Percentiles rank a stretch among this genome's conserved stretches.
phyloP scores from a whole-genome alignment of 208 protist species.

The Wallacemonas collosoma region DNA sequence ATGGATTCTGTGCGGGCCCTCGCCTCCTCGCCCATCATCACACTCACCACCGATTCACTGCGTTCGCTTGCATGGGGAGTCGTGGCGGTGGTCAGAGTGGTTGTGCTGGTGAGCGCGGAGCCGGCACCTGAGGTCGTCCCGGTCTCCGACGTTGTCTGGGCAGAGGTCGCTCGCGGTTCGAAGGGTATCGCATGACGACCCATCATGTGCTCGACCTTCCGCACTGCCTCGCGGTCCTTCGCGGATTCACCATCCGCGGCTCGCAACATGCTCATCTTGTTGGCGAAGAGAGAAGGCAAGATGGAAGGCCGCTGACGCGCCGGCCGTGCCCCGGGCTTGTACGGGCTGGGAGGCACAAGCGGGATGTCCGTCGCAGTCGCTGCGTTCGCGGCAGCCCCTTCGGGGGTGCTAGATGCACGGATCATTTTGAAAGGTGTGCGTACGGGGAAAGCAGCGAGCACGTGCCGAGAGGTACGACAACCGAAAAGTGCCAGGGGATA shows the following conservation, averaged over 20 bases:
- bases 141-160: neutral
- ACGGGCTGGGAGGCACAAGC: slow-evolving; percentile 66
- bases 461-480: no score
- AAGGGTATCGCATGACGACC: neutral
- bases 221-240: slow-evolving; percentile 12
- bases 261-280: slow-evolving; percentile 7
- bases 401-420: no score
- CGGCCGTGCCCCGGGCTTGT: slow-evolving; percentile 26
- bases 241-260: neutral
- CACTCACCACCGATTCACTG: neutral
- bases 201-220: slow-evolving; percentile 8
- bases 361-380: slow-evolving; percentile 18
- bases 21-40: neutral
- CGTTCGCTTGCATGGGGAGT: neutral
- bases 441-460: no score
- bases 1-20: slow-evolving; percentile 20
- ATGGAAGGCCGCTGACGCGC: slow-evolving; percentile 1
- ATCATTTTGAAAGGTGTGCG: no score
- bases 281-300: slow-evolving; percentile 10
- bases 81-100: neutral
- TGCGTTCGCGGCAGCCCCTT: neutral
- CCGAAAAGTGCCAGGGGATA: no score
- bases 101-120: neutral
- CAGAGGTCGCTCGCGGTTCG: neutral
- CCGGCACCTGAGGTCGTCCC: neutral